Evolutionary conservation across 345 rosid species (phyloP).

Genomic region (Populus nigra): DNA sequence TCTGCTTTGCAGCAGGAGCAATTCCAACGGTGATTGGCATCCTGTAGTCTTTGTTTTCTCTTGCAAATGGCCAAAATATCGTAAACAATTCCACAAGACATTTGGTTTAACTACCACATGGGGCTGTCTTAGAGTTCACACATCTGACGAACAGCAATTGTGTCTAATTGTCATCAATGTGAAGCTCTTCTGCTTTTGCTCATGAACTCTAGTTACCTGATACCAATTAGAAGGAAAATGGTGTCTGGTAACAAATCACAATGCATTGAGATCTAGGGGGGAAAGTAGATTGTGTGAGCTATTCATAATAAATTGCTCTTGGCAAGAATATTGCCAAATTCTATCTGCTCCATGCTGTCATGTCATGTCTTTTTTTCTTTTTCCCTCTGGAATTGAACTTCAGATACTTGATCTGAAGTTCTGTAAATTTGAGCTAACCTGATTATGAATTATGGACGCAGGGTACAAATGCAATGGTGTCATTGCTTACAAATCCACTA

Average conservation of each 20-base stretch:
- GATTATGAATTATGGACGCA: slow-evolving; percentile 35
- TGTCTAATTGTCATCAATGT: not conserved
- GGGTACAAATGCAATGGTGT: slow-evolving; percentile 58
- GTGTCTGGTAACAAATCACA: not conserved
- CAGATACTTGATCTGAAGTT: not conserved
- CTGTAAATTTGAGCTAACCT: slow-evolving; percentile 4
- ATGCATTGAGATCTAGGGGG: not conserved
- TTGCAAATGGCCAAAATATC: not conserved
- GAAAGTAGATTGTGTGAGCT: too few relatives aligned
- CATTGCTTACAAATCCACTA: slow-evolving; percentile 56
- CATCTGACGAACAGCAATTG: too few relatives aligned
- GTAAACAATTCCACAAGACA: not conserved
- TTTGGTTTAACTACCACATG: not conserved
- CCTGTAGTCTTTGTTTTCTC: not conserved
- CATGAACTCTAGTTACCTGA: not conserved
- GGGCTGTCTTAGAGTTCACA: not conserved
- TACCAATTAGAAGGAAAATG: not conserved
- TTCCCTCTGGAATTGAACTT: not conserved
- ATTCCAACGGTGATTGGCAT: not conserved
- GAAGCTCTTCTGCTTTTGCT: not conserved
- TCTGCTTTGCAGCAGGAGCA: not conserved
- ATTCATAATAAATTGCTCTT: not conserved
- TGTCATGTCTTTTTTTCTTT: not conserved
- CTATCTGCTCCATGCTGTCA: not conserved
- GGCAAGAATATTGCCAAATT: not conserved